Conservation (phyloP, 2,329 filamentous ascomycete genomes). For the Fusarium agapanthi region DNA sequence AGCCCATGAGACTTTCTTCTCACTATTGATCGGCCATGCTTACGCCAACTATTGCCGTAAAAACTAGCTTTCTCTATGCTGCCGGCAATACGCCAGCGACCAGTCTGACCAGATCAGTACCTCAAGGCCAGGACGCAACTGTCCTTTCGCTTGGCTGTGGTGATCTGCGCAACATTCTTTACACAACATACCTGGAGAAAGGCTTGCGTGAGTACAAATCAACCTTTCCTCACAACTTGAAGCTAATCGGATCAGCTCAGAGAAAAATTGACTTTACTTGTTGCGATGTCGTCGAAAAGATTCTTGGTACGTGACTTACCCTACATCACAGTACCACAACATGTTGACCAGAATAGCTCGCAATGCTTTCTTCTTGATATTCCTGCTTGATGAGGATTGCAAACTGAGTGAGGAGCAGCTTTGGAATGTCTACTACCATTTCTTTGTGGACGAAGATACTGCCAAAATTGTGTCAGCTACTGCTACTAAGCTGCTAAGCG, state of each 20-base stretch:
- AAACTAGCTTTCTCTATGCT: conserved; percentile 53
- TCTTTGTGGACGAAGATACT: conserved; percentile 53
- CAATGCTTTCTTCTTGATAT: conserved; percentile 61
- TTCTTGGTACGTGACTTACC: conserved; percentile 54
- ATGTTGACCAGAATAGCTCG: conserved; percentile 53
- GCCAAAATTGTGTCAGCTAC: conserved; percentile 52
- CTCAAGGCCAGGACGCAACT: conserved; percentile 58
- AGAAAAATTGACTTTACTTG: conserved; percentile 64
- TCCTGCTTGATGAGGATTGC: conserved; percentile 56
- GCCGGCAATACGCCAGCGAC: conserved; percentile 64
- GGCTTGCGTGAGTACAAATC: conserved; percentile 46
- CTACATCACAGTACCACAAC: neutral
- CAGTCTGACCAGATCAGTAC: conserved; percentile 57
- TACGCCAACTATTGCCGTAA: conserved; percentile 47
- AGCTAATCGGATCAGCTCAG: conserved; percentile 44
- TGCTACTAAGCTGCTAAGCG: conserved; percentile 51
- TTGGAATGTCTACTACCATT: conserved; percentile 67
- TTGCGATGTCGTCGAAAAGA: conserved; percentile 60
- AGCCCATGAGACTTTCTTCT: neutral
- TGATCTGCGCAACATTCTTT: conserved; percentile 65
- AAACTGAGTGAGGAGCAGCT: conserved; percentile 42
- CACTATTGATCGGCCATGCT: conserved; percentile 45
- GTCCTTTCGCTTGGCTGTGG: conserved; percentile 65
- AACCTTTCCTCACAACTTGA: neutral
- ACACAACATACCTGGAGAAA: conserved; percentile 57